A percentile compares a stretch with the other conserved stretches of the same genome.
These are phyloP conservation scores for Yamadazyma kitorensis DNA, from an alignment of 805 yeast species.

Conservation along the genomic window DNA sequence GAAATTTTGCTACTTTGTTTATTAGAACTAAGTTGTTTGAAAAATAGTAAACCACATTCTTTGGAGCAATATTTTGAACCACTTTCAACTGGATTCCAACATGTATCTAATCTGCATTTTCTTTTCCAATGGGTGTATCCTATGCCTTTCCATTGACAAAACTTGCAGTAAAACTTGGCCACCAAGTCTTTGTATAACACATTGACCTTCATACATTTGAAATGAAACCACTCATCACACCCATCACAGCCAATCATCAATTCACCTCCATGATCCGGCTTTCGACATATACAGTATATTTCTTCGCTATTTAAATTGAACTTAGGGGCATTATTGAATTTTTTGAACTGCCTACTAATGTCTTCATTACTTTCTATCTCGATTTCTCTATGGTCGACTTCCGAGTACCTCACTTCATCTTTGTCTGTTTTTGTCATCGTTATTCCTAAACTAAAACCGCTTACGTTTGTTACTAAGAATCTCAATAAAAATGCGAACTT, in stretches of 20 bases:
- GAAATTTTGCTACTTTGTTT: slow-evolving; percentile 2
- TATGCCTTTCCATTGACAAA: slow-evolving; percentile 55
- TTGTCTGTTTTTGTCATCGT: too few relatives aligned
- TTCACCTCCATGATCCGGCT: slow-evolving; percentile 69
- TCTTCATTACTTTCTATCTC: slow-evolving; percentile 26
- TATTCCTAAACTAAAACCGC: not conserved
- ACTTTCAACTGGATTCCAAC: slow-evolving; percentile 52
- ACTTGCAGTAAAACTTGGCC: slow-evolving; percentile 66
- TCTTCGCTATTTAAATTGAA: slow-evolving; percentile 55
- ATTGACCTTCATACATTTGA: slow-evolving; percentile 66
- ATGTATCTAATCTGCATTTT: slow-evolving; percentile 61
- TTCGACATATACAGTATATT: slow-evolving; percentile 73
- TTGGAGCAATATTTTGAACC: slow-evolving; percentile 70
- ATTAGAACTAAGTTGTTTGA: slow-evolving; percentile 3
- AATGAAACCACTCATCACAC: slow-evolving; percentile 95
- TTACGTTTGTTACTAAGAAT: too few relatives aligned
- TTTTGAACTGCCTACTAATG: slow-evolving; percentile 35
- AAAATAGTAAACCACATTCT: slow-evolving; percentile 61
- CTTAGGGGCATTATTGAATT: slow-evolving; percentile 34
- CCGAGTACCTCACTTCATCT: not conserved
- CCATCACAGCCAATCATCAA: slow-evolving; percentile 94
- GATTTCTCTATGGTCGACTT: slow-evolving; percentile 6
- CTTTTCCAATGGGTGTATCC: slow-evolving; percentile 69
- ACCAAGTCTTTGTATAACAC: slow-evolving; percentile 52
- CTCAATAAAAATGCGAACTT: too few relatives aligned